Base-by-base conservation (phyloP, 1,139 yeast genomes). In the Lodderomyces theae region DNA sequence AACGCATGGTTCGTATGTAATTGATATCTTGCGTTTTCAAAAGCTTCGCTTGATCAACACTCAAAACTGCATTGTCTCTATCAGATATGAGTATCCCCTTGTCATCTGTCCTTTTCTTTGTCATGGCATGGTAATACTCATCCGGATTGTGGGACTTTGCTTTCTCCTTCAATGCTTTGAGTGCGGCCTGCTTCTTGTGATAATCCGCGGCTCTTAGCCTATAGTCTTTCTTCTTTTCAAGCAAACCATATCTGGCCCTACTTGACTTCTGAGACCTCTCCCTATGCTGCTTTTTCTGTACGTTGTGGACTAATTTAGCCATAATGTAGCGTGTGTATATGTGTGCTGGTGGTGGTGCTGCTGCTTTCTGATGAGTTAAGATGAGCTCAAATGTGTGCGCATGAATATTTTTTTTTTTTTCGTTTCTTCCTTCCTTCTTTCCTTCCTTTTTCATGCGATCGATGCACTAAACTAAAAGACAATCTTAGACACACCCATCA, bases 141-240 rank as follows among this genome's bases (percentile, higher is more conserved):
- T 92, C 97, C n/a, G 95, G 95, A 59, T 92, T 92, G 52, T 89
- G 77, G 35, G 74, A 74, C 35, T 73, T 69, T 1, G 86, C 95
- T 60, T 88, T 88, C 37, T 72, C 72, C 53, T 86, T 79, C 48
- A 92, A 74, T 1, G 84, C 75, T 63, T 86, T 86, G 41, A 92
- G 65, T 18, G 92, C 88, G 16, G 87, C 86, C 62, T 92, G 90
- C 58, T 92, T 92, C 62, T 80, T 77, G 63, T 92, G 97, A 58
- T 74, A 89, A 60, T 92, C 96, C 37, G 79, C 81, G 1, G 97
- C 95, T 63, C 98, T 79, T 38, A 88, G 76, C 53, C 78, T 80
- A 63, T 92, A 92, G 63, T 92, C 98, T 64, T 90, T 90, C 72
- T 92, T 94, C 76, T 92, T 92, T 63, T 92, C 97, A 40, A 92